Evolutionary conservation across 768 basidiomycete species (phyloP).

Genomic region (Naematelia aurantialba): DNA sequence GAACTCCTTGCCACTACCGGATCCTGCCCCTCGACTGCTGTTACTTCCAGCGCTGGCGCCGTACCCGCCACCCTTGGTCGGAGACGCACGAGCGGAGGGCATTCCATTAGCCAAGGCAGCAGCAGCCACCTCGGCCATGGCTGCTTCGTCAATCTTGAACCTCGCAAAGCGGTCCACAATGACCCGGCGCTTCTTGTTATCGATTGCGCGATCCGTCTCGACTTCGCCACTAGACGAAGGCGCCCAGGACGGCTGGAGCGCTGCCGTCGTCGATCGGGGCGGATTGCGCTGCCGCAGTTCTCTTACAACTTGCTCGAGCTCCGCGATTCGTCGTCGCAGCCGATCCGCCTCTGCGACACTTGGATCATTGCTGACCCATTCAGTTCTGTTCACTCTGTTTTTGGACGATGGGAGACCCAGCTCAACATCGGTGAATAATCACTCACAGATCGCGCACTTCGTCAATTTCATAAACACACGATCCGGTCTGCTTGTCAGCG

Average conservation of each 20-base stretch:
- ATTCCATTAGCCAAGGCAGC: conserved; percentile 16
- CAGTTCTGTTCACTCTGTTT: too few species aligned
- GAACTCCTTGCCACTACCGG: neutral
- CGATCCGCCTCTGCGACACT: conserved; percentile 81
- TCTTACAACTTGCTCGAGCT: conserved; percentile 85
- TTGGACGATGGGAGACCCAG: too few species aligned
- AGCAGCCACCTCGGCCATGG: conserved; percentile 34
- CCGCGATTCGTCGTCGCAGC: conserved; percentile 79
- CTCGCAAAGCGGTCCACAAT: conserved; percentile 43
- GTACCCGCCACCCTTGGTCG: neutral
- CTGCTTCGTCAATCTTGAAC: conserved; percentile 46
- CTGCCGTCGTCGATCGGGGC: conserved; percentile 10
- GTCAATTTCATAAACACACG: conserved; percentile 92
- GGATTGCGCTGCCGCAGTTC: conserved; percentile 60
- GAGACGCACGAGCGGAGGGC: neutral
- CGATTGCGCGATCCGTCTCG: neutral
- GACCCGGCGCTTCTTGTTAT: conserved; percentile 25
- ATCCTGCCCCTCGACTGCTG: too few species aligned
- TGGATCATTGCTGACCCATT: conserved; percentile 52
- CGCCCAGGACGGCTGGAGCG: neutral
- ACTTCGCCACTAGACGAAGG: neutral
- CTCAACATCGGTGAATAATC: conserved; percentile 3
- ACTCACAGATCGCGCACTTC: conserved; percentile 49
- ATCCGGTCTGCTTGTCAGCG: conserved; percentile 65
- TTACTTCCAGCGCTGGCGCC: neutral